Evolutionary conservation across 2,329 filamentous ascomycete species (phyloP).

Genomic region (Epichloe coenophiala): DNA sequence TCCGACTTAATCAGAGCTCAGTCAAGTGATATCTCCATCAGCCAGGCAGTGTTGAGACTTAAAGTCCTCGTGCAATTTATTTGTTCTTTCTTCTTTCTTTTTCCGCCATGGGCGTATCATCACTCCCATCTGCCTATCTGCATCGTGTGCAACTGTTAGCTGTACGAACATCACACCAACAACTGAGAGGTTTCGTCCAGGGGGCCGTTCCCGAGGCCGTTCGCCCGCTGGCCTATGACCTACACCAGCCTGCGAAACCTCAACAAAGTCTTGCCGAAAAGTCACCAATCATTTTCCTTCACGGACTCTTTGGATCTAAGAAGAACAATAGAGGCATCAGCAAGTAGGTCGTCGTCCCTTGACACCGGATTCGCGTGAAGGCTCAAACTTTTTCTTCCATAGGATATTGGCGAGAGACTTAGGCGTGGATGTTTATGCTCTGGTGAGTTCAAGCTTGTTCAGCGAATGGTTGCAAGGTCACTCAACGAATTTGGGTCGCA

Average conservation of each 20-base stretch:
- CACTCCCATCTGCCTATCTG: background rate
- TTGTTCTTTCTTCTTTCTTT: no score
- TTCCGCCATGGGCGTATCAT: background rate
- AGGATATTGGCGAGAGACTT: slow-evolving; percentile 74
- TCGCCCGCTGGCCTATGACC: slow-evolving; percentile 45
- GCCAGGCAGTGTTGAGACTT: background rate
- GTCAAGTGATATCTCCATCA: no score
- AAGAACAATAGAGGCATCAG: slow-evolving; percentile 90
- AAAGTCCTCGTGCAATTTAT: no score
- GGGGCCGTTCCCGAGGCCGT: slow-evolving; percentile 4
- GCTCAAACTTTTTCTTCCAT: background rate
- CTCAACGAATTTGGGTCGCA: slow-evolving; percentile 5
- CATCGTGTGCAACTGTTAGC: background rate
- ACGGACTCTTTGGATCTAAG: slow-evolving; percentile 89
- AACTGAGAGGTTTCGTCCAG: background rate
- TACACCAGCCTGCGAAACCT: slow-evolving; percentile 43
- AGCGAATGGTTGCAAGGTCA: background rate
- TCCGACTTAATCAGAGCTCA: no score
- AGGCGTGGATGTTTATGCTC: slow-evolving; percentile 64
- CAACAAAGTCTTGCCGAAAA: slow-evolving; percentile 22
- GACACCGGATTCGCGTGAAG: background rate
- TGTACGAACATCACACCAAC: background rate
- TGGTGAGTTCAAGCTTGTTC: slow-evolving; percentile 38
- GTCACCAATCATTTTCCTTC: slow-evolving; percentile 70
- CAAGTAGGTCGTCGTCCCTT: slow-evolving; percentile 51